phyloP scores from a whole-genome alignment of 2,329 filamentous ascomycete genomes.

The Calycina marina region DNA sequence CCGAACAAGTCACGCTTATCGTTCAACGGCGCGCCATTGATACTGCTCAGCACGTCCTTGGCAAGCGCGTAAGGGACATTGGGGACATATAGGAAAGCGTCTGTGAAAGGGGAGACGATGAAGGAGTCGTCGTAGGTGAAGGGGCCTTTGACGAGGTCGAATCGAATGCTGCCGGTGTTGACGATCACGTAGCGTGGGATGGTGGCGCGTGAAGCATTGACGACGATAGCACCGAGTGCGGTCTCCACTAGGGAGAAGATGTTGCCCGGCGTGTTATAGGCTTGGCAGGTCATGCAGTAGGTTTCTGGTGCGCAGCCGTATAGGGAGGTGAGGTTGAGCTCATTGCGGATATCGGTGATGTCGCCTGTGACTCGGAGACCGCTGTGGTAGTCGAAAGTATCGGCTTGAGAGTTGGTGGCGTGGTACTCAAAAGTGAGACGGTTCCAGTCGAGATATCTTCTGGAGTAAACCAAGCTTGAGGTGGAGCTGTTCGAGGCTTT shows the following conservation, averaged over 20 bases:
- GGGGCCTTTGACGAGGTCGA: constrained; percentile 81
- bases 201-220: constrained; percentile 40
- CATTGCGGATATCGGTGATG: constrained; percentile 54
- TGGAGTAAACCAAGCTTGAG: constrained; percentile 36
- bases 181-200: constrained; percentile 57
- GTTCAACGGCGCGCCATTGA: constrained; percentile 34
- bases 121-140: constrained; percentile 81
- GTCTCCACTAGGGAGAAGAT: constrained; percentile 51
- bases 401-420: constrained; percentile 57
- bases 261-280: constrained; percentile 57
- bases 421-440: constrained; percentile 59
- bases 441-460: constrained; percentile 88
- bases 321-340: constrained; percentile 53
- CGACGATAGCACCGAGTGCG: constrained; percentile 53
- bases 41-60: constrained; percentile 43
- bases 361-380: constrained; percentile 55
- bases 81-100: constrained; percentile 58
- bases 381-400: constrained; percentile 58
- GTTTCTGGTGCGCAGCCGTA: constrained; percentile 69
- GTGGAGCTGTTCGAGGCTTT: constrained; percentile 15
- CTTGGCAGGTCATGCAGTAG: constrained; percentile 67
- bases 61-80: constrained; percentile 69
- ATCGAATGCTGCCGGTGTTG: constrained; percentile 83
- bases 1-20: constrained; percentile 10
- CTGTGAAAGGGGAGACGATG: constrained; percentile 75